These are phyloP conservation scores for Lippia alba DNA, from an alignment of 305 asterid genomes.

Conservation along the genomic window DNA sequence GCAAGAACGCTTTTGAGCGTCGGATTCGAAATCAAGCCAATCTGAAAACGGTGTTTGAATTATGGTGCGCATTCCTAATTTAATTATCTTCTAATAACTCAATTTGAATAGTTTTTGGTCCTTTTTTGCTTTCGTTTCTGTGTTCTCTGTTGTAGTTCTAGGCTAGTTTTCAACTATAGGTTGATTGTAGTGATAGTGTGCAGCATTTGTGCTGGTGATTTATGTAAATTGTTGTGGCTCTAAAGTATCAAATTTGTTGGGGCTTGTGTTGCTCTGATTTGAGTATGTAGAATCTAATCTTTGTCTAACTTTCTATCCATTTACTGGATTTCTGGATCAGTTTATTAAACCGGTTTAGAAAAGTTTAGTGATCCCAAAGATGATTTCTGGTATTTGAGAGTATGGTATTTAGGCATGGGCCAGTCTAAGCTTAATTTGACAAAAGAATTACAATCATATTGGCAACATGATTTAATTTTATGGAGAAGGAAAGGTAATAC, in stretches of 20 bases:
- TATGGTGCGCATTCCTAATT: slow-evolving; percentile 26
- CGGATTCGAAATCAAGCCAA: slow-evolving; percentile 82
- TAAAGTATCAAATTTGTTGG: slow-evolving; percentile 34
- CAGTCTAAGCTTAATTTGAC: no score
- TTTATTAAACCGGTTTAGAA: no score
- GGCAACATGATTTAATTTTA: no score
- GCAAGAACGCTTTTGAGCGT: slow-evolving; percentile 67
- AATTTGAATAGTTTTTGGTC: slow-evolving; percentile 18
- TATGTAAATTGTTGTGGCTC: slow-evolving; percentile 46
- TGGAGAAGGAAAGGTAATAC: no score
- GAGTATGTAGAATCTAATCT: no score
- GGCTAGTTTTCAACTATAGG: slow-evolving; percentile 37
- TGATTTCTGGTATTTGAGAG: no score
- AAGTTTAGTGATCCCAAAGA: no score
- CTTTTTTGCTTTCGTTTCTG: slow-evolving; percentile 9
- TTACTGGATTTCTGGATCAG: no score
- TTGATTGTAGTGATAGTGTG: slow-evolving; percentile 39
- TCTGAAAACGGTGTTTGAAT: slow-evolving; percentile 46
- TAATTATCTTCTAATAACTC: slow-evolving; percentile 30
- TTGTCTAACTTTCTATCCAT: no score
- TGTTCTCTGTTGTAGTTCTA: slow-evolving; percentile 35
- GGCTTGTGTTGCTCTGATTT: background rate
- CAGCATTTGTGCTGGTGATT: slow-evolving; percentile 33
- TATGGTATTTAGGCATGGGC: no score
- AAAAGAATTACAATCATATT: no score